These are phyloP conservation scores for Rhizophagus clarus DNA, from an alignment of 192 early-diverging fungal genomes.

Conservation along the genomic window DNA sequence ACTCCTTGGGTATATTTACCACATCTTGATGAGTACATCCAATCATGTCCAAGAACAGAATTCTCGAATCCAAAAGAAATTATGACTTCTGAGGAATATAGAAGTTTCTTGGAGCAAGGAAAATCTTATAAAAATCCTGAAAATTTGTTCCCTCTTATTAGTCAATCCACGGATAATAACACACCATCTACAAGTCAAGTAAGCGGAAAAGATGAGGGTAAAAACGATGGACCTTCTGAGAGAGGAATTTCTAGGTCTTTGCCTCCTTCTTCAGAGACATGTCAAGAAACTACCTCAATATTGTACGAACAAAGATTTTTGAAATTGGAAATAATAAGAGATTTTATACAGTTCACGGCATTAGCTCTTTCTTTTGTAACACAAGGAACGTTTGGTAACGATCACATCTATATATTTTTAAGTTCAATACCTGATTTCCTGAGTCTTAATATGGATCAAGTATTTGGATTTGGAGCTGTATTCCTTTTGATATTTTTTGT, in stretches of 20 bases:
- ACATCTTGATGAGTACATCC: conserved; percentile 15
- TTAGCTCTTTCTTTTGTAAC: conserved; percentile 37
- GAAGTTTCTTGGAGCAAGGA: background rate
- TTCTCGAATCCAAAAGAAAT: conserved; percentile 26
- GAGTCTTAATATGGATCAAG: conserved; percentile 40
- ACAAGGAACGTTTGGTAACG: conserved; percentile 32
- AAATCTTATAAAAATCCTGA: conserved; percentile 2
- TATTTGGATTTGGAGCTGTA: conserved; percentile 39
- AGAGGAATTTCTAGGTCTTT: background rate
- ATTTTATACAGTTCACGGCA: conserved; percentile 44
- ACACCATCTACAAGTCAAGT: background rate
- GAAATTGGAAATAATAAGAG: conserved; percentile 44
- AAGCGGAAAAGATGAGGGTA: background rate
- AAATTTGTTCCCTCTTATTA: conserved; percentile 44
- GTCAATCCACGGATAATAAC: conserved; percentile 36
- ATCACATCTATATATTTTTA: conserved; percentile 36
- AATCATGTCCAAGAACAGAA: conserved; percentile 12
- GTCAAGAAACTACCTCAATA: conserved; percentile 27
- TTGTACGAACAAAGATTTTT: conserved; percentile 39
- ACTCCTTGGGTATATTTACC: conserved; percentile 28
- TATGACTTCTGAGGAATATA: conserved; percentile 29
- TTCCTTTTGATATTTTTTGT: conserved; percentile 41
- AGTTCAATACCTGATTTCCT: conserved; percentile 41
- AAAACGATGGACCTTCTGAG: background rate
- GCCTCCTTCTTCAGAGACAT: background rate